A percentile compares a stretch with the other conserved stretches of the same genome.
Conservation (phyloP, 1,284 basidiomycete species). For the Malassezia slooffiae region DNA sequence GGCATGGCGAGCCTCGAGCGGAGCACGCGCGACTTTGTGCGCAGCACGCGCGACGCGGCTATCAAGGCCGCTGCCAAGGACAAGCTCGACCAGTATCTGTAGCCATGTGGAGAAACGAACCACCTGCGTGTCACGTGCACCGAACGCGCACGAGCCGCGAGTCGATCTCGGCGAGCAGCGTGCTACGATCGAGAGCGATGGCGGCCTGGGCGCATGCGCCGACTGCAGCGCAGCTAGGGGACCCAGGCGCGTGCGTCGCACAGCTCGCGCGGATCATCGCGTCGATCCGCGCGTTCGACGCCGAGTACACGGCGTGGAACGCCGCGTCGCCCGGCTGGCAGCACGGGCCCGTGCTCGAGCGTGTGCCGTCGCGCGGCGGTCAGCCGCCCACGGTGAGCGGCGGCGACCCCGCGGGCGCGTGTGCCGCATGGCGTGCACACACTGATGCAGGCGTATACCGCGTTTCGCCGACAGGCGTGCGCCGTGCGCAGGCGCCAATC, state of each 20-base stretch:
- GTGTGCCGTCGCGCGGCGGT: neutral
- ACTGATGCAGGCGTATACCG: too few species aligned
- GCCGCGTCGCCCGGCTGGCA: slow-evolving; percentile 3
- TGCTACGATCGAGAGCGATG: too few species aligned
- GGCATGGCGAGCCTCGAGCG: slow-evolving; percentile 26
- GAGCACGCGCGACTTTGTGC: slow-evolving; percentile 27
- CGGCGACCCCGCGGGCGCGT: too few species aligned
- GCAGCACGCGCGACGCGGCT: slow-evolving; percentile 29
- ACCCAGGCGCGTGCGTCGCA: neutral
- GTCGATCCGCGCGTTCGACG: slow-evolving; percentile 7
- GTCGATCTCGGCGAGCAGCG: too few species aligned
- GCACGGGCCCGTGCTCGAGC: slow-evolving; percentile 3
- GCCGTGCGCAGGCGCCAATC: too few species aligned
- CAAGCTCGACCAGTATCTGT: slow-evolving; percentile 22
- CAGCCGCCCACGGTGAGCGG: too few species aligned
- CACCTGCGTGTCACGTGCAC: too few species aligned
- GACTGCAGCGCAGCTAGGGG: too few species aligned
- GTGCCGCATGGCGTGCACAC: too few species aligned
- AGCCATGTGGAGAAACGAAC: neutral
- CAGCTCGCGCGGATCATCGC: slow-evolving; percentile 2
- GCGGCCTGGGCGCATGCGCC: too few species aligned
- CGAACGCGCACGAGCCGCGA: too few species aligned
- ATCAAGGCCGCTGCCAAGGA: slow-evolving; percentile 32
- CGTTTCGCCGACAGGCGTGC: too few species aligned
- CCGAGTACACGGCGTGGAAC: slow-evolving; percentile 7